Conservation (phyloP, 2,329 filamentous ascomycete species). For the Calonectria hongkongensis region DNA sequence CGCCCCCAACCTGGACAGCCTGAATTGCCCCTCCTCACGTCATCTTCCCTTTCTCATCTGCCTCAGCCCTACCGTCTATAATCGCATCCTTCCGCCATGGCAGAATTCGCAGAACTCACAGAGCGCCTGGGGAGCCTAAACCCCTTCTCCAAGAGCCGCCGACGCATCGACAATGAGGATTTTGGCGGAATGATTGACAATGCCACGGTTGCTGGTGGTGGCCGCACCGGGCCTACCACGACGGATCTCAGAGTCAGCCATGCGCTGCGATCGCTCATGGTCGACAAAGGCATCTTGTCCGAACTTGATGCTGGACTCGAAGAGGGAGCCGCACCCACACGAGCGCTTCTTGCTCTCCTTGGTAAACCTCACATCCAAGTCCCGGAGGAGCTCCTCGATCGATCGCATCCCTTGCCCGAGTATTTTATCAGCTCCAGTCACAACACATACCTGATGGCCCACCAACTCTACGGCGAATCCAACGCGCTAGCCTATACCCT, state of each 20-base stretch:
- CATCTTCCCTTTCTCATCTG: slow-evolving; percentile 32
- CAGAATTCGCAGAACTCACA: slow-evolving; percentile 57
- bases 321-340: slow-evolving; percentile 59
- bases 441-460: slow-evolving; percentile 83
- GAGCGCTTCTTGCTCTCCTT: slow-evolving; percentile 70
- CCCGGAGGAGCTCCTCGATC: slow-evolving; percentile 72
- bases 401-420: slow-evolving; percentile 77
- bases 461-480: slow-evolving; percentile 80
- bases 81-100: slow-evolving; percentile 28
- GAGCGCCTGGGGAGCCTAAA: slow-evolving; percentile 56
- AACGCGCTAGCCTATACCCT: slow-evolving; percentile 78
- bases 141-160: slow-evolving; percentile 54
- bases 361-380: slow-evolving; percentile 75
- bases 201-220: slow-evolving; percentile 74
- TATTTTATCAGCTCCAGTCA: slow-evolving; percentile 85
- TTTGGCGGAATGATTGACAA: slow-evolving; percentile 58
- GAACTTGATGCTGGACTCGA: slow-evolving; percentile 68
- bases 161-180: slow-evolving; percentile 59
- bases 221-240: slow-evolving; percentile 71
- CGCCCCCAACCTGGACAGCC: slow-evolving; percentile 32
- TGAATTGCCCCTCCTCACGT: slow-evolving; percentile 42
- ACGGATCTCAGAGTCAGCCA: slow-evolving; percentile 75
- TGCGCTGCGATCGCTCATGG: slow-evolving; percentile 74
- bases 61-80: slow-evolving; percentile 28
- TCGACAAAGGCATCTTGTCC: slow-evolving; percentile 70